Percentiles rank a stretch among this genome's conserved stretches.
These are phyloP conservation scores for Cyberlindnera saturnus DNA, from an alignment of 805 yeast genomes.

Conservation along the genomic window DNA sequence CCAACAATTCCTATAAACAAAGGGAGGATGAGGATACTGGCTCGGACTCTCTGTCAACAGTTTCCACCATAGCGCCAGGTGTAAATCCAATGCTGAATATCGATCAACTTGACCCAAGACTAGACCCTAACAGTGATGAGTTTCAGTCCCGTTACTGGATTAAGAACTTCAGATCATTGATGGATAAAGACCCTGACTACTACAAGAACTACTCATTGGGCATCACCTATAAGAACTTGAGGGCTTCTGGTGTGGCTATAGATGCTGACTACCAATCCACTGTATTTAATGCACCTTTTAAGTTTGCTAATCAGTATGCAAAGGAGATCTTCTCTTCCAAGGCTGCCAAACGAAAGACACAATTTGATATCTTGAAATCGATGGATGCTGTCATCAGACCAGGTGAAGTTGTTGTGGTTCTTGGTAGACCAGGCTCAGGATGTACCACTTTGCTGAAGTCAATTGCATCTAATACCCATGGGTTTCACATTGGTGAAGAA, in stretches of 20 bases:
- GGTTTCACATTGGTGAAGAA: conserved; percentile 41
- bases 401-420: conserved; percentile 65
- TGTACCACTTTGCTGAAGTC: conserved; percentile 58
- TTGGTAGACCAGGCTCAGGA: conserved; percentile 78
- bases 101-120: conserved; percentile 31
- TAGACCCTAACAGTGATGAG: conserved; percentile 53
- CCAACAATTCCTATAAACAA: conserved; percentile 6
- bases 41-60: conserved; percentile 11
- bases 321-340: conserved; percentile 15
- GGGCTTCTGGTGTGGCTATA: conserved; percentile 55
- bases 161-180: conserved; percentile 46
- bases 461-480: conserved; percentile 49
- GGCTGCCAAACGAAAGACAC: conserved; percentile 21
- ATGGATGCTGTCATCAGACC: conserved; percentile 55
- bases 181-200: conserved; percentile 51
- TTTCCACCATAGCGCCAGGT: conserved; percentile 31
- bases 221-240: conserved; percentile 49
- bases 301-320: conserved; percentile 14
- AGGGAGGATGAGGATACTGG: neutral
- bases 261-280: conserved; percentile 65
- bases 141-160: conserved; percentile 62
- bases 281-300: conserved; percentile 38
- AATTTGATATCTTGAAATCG: conserved; percentile 41
- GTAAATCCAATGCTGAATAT: conserved; percentile 27
- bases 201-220: conserved; percentile 54